Conservation (phyloP, 345 rosid species). For the Camelina neglecta region DNA sequence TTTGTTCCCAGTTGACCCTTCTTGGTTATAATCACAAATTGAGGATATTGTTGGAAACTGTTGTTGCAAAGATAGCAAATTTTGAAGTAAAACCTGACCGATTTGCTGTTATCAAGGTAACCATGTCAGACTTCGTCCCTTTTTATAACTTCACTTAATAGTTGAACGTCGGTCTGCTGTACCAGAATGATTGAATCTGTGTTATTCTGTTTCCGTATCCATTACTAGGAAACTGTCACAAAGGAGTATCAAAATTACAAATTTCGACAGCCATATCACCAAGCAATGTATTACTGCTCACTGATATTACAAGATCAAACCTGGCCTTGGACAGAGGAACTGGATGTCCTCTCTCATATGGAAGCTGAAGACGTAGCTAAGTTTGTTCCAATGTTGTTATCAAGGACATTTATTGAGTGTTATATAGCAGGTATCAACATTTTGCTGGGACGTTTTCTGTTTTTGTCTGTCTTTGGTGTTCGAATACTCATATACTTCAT, state of each 20-base stretch:
- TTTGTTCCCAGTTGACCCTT: constrained; percentile 62
- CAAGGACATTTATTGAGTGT: constrained; percentile 79
- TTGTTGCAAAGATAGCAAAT: constrained; percentile 65
- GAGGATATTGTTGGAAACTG: constrained; percentile 76
- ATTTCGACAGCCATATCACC: constrained; percentile 85
- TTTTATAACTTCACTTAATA: constrained; percentile 4
- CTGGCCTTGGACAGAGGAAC: constrained; percentile 81
- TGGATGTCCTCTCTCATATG: constrained; percentile 68
- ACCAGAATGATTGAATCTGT: constrained; percentile 15
- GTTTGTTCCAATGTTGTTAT: constrained; percentile 74
- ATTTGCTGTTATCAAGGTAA: constrained; percentile 89
- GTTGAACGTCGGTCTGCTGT: background rate
- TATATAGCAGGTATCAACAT: constrained; percentile 66
- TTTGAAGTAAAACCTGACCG: constrained; percentile 83
- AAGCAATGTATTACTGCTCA: constrained; percentile 78
- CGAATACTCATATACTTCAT: constrained; percentile 16
- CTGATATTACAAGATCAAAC: constrained; percentile 66
- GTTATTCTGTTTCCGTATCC: constrained; percentile 9
- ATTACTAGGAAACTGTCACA: constrained; percentile 67
- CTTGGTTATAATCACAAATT: constrained; percentile 90
- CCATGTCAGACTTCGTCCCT: background rate
- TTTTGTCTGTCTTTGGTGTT: constrained; percentile 19
- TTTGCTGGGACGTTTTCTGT: constrained; percentile 13
- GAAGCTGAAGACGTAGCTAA: constrained; percentile 71
- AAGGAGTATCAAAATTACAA: constrained; percentile 77